Conservation (phyloP, 768 basidiomycete species). For the Tephrocybe sp. region DNA sequence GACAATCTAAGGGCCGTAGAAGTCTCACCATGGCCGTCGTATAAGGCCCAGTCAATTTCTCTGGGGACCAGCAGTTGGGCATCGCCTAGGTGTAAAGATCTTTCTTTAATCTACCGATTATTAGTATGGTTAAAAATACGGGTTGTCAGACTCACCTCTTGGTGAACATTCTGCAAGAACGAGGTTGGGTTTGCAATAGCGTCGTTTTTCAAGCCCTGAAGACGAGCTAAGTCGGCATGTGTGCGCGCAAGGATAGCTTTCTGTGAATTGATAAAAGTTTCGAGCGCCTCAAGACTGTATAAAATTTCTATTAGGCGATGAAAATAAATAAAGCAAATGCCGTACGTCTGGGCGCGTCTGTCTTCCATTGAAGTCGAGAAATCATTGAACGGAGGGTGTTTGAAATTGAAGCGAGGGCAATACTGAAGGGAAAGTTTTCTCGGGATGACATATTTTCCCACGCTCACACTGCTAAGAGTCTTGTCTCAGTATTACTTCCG, state of each 20-base stretch:
- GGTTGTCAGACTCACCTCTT: slow-evolving; percentile 29
- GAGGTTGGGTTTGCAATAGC: slow-evolving; percentile 32
- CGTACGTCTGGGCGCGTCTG: slow-evolving; percentile 38
- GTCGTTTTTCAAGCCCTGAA: slow-evolving; percentile 44
- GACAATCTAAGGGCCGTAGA: not conserved
- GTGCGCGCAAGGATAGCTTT: slow-evolving; percentile 56
- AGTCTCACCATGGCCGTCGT: slow-evolving; percentile 51
- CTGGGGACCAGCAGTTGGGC: slow-evolving; percentile 42
- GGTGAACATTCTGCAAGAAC: slow-evolving; percentile 28
- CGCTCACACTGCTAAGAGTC: too few relatives aligned
- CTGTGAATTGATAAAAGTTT: slow-evolving; percentile 62
- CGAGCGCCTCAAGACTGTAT: slow-evolving; percentile 69
- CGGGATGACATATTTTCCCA: too few relatives aligned
- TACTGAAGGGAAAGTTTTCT: not conserved
- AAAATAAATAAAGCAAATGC: not conserved
- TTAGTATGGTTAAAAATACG: not conserved
- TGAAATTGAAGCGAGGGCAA: not conserved
- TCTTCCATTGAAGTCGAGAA: slow-evolving; percentile 30
- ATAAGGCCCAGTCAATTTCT: slow-evolving; percentile 62
- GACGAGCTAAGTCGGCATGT: slow-evolving; percentile 57
- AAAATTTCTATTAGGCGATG: not conserved
- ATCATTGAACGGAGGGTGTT: slow-evolving; percentile 16
- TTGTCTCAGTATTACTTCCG: too few relatives aligned
- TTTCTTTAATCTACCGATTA: slow-evolving; percentile 8
- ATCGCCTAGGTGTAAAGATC: slow-evolving; percentile 38